Evolutionary conservation across 306 rosid genomes (phyloP).

Genomic region (Vigna radiata): DNA sequence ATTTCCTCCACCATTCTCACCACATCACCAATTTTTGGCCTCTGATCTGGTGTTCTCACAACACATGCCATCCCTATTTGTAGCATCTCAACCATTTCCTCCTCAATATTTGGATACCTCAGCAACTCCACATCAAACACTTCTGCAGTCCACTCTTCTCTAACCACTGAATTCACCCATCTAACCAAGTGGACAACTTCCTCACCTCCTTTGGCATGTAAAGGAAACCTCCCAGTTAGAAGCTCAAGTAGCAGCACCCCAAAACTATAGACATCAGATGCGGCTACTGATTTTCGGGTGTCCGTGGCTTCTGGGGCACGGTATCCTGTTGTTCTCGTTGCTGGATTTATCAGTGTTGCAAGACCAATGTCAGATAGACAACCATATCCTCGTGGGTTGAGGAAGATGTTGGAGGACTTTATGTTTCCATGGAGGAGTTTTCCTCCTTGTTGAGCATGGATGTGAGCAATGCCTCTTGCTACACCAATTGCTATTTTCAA

Average conservation of each 20-base stretch:
- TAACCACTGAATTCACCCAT: conserved; percentile 93
- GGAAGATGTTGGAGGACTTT: conserved; percentile 82
- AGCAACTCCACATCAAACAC: conserved; percentile 84
- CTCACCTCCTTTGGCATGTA: conserved; percentile 61
- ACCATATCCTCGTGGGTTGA: conserved; percentile 77
- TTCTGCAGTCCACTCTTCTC: conserved; percentile 97
- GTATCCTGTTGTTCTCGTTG: conserved; percentile 67
- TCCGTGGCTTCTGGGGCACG: conserved; percentile 84
- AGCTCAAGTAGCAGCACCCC: conserved; percentile 89
- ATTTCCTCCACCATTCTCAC: conserved; percentile 71
- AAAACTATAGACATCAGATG: conserved; percentile 75
- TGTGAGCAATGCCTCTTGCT: conserved; percentile 85
- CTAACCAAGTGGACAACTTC: conserved; percentile 85
- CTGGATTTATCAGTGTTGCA: conserved; percentile 62
- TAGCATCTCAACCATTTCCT: conserved; percentile 89
- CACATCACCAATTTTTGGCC: conserved; percentile 67
- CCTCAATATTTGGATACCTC: conserved; percentile 80
- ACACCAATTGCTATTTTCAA: conserved; percentile 73
- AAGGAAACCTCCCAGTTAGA: conserved; percentile 80
- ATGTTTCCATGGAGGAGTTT: conserved; percentile 84
- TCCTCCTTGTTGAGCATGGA: conserved; percentile 70
- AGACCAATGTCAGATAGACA: conserved; percentile 75
- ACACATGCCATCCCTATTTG: conserved; percentile 88
- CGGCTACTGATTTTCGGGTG: conserved; percentile 59
- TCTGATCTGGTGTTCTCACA: conserved; percentile 64